Base-by-base conservation (phyloP, 2,329 filamentous ascomycete genomes). In the Dendryphion nanum region DNA sequence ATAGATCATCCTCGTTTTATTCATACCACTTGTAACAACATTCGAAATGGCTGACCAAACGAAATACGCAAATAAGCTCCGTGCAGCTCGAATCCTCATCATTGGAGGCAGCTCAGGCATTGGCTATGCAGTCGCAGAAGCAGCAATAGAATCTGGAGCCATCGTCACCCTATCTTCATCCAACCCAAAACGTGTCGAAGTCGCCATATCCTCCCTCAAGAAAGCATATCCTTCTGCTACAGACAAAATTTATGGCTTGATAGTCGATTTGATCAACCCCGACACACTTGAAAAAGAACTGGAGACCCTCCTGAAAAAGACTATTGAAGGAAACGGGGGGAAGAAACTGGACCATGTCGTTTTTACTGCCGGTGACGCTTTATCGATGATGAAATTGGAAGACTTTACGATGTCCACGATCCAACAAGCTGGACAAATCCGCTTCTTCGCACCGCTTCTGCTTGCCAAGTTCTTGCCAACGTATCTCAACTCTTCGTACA, bases 101-200 rank as follows among this genome's bases (percentile, higher is more conserved):
- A 71, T 85, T 32, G 82, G 82, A 30, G 83, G 80, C 28, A 77
- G 78, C 2, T 73, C 76, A 13, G 82, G 82, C 35, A 81, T 86
- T 28, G 82, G 82, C 20, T 79, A 73, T 46, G 72, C 67, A 38
- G 77, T 81, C 8, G 81, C 82, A 35, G 75, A 82, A 67, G 76
- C 73, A 2, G 66, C 70, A 12, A 56, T 83, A 29, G 75, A 77
- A 37, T 66, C 74, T 40, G 78, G 78, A 21, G 76, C 75, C 26
- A 59, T 56, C n/a, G 75, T 85, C 13, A 74, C 70, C 31, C 74
- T 86, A 52, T 75, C 77, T n/a, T 81, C 77, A 3, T 83, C 80
- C 3, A 77, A 72, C 37, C 58, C 68, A 7, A 37, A 60, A 19
- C 75, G 74, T 32, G 59, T 85, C 24, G 52, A 72, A 20, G 52